Evolutionary conservation across 371 early-diverging fungal species (phyloP).

Genomic region (Parasitella parasitica): DNA sequence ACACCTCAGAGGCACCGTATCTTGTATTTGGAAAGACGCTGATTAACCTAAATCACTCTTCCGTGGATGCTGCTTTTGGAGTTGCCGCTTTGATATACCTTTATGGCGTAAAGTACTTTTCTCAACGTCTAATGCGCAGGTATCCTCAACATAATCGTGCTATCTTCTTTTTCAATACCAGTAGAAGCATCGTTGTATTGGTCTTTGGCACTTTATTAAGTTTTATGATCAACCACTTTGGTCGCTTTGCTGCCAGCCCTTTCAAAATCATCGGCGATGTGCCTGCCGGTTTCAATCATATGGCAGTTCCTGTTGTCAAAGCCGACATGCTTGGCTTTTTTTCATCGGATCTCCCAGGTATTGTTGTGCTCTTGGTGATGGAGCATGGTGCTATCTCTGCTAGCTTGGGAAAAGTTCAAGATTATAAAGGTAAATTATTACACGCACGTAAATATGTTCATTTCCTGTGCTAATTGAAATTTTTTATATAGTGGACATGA

Average conservation of each 20-base stretch:
- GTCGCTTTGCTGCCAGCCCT: constrained; percentile 31
- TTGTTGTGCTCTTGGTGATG: constrained; percentile 75
- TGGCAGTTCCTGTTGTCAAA: constrained; percentile 53
- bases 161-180: constrained; percentile 55
- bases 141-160: constrained; percentile 36
- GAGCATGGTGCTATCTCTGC: constrained; percentile 88
- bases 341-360: constrained; percentile 55
- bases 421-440: constrained; percentile 37
- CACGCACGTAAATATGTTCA: background rate
- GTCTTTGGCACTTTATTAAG: constrained; percentile 75
- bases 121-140: constrained; percentile 33
- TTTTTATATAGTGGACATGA: constrained; percentile 47
- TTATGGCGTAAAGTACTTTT: constrained; percentile 34
- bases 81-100: constrained; percentile 55
- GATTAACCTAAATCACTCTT: constrained; percentile 39
- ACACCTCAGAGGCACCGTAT: constrained; percentile 61
- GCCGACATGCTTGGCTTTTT: constrained; percentile 45
- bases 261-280: constrained; percentile 67
- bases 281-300: constrained; percentile 69
- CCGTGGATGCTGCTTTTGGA: constrained; percentile 64
- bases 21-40: constrained; percentile 60
- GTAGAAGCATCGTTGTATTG: constrained; percentile 73
- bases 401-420: constrained; percentile 72
- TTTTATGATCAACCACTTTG: constrained; percentile 59
- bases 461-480: background rate